These are phyloP conservation scores for Ulmus americana DNA, from an alignment of 331 rosid genomes.

Conservation along the genomic window DNA sequence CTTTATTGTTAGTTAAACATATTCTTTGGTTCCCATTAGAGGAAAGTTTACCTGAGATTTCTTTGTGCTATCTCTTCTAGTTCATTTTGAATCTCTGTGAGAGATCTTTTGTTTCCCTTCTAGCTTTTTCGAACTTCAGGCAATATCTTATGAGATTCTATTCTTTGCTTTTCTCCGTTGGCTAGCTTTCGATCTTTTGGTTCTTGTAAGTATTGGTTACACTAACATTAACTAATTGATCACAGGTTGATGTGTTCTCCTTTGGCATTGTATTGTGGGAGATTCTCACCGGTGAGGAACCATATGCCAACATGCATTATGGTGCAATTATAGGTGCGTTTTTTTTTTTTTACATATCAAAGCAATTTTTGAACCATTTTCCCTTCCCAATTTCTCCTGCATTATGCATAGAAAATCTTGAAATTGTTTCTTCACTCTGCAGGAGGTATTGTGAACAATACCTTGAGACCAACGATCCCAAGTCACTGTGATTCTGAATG, in stretches of 20 bases:
- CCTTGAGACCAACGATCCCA: conserved; percentile 82
- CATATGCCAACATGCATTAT: conserved; percentile 97
- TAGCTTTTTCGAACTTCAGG: no score
- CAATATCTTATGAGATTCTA: no score
- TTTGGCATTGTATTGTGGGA: conserved; percentile 95
- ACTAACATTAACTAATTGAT: conserved; percentile 9
- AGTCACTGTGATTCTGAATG: conserved; percentile 74
- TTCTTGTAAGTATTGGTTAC: conserved; percentile 4
- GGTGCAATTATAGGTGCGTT: conserved; percentile 83
- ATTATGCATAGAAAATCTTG: not conserved
- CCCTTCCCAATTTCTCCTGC: not conserved
- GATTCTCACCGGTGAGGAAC: conserved; percentile 95
- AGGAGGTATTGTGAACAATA: conserved; percentile 95
- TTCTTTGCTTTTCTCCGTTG: conserved; percentile 17
- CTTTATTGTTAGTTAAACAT: not conserved
- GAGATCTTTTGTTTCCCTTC: not conserved
- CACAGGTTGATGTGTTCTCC: conserved; percentile 89
- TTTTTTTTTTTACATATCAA: conserved; percentile 9
- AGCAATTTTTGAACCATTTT: not conserved
- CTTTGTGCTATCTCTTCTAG: not conserved
- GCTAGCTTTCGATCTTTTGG: conserved; percentile 13
- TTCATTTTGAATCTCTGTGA: not conserved
- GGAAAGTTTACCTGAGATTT: no score
- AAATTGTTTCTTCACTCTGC: conserved; percentile 8
- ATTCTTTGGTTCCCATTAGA: not conserved